Conservation (phyloP, 1,139 yeast genomes). For the Hemisphaericaspora xylofermentans region DNA sequence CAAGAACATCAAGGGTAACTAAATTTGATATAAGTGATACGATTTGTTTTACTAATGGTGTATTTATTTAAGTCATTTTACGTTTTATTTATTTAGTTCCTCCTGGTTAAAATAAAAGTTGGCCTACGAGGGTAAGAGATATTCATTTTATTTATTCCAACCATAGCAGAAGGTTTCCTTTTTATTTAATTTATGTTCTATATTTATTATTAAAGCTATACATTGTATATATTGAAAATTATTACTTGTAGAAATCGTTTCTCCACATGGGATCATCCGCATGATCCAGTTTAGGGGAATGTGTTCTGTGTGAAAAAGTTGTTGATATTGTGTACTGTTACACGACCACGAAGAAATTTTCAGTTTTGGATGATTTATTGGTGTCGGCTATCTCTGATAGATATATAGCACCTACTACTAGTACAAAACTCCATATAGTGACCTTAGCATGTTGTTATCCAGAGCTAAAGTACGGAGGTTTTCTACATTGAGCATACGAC, state of each 20-base stretch:
- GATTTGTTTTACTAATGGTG: conserved; percentile 12
- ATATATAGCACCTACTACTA: not conserved
- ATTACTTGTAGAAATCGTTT: not conserved
- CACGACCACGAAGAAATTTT: conserved; percentile 4
- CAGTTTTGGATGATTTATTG: not conserved
- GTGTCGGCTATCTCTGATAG: not conserved
- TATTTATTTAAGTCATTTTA: conserved; percentile 13
- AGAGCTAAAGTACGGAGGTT: conserved; percentile 5
- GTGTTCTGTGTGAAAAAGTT: not conserved
- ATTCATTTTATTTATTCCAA: not conserved
- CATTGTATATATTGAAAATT: conserved; percentile 6
- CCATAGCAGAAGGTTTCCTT: not conserved
- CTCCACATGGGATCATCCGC: not conserved
- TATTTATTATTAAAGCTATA: conserved; percentile 8
- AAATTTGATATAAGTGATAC: conserved; percentile 12
- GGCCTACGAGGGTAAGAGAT: not conserved
- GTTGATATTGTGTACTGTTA: not conserved
- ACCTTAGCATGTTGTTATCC: conserved; percentile 8
- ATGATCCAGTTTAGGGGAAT: not conserved
- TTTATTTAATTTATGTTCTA: conserved; percentile 5
- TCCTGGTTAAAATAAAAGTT: not conserved
- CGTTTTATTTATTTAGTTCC: conserved; percentile 3
- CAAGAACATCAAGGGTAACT: conserved; percentile 37
- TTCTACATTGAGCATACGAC: conserved; percentile 3
- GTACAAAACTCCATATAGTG: not conserved